Percentiles rank a stretch among this genome's conserved stretches.
Evolutionary conservation across 2,329 filamentous ascomycete genomes (phyloP).

Genomic region (Leptosphaerulina australis): DNA sequence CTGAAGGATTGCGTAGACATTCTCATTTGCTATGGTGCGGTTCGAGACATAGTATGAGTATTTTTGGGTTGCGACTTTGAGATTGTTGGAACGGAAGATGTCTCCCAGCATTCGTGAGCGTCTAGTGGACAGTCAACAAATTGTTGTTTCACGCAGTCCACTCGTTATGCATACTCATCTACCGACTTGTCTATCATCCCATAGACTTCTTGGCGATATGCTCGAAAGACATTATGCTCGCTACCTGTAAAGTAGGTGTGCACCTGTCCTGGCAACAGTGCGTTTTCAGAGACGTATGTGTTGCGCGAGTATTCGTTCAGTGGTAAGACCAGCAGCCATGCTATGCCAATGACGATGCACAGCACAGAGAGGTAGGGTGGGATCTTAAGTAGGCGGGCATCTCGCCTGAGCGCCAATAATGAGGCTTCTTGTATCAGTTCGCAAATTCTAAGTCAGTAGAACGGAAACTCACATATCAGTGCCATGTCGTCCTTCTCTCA

Average conservation of each 20-base stretch:
- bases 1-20: constrained; percentile 91
- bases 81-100: constrained; percentile 76
- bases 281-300: constrained; percentile 98
- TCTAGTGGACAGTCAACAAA: constrained; percentile 49
- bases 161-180: constrained; percentile 42
- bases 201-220: constrained; percentile 84
- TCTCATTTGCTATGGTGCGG: constrained; percentile 76
- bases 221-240: constrained; percentile 92
- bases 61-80: constrained; percentile 87
- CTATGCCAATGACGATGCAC: constrained; percentile 82
- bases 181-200: constrained; percentile 56
- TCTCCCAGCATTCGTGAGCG: constrained; percentile 72
- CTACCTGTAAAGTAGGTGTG: constrained; percentile 97
- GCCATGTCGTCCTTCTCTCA: constrained; percentile 38
- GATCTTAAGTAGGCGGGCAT: constrained; percentile 80
- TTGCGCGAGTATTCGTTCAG: constrained; percentile 87
- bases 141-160: not conserved
- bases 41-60: constrained; percentile 85
- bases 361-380: constrained; percentile 87
- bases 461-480: constrained; percentile 40
- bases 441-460: not conserved
- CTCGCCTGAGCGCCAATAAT: constrained; percentile 73
- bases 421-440: constrained; percentile 52
- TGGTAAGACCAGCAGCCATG: constrained; percentile 88
- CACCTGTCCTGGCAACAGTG: constrained; percentile 91